phyloP scores from a whole-genome alignment of 208 protist species.

The Leishmania braziliensis region DNA sequence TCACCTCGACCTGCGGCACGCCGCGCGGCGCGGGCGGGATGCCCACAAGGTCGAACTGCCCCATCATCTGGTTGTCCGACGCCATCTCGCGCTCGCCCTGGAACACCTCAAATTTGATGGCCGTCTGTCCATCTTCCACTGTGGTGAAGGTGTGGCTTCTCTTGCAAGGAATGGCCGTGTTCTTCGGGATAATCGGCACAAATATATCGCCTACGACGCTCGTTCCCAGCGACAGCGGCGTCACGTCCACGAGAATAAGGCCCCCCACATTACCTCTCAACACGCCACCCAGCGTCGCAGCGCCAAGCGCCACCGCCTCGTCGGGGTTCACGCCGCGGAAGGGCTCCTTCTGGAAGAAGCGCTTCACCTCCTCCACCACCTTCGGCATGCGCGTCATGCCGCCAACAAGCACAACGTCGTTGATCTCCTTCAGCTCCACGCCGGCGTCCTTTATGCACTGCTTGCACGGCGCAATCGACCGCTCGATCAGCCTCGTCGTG shows the following conservation, averaged over 20 bases:
- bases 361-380: conserved; percentile 86
- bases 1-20: conserved; percentile 96
- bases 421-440: conserved; percentile 88
- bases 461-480: conserved; percentile 47
- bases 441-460: conserved; percentile 92
- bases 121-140: conserved; percentile 79
- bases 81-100: conserved; percentile 96
- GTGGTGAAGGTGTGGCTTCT: conserved; percentile 94
- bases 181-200: conserved; percentile 97
- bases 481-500: conserved; percentile 74
- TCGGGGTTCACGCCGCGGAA: conserved; percentile 99
- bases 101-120: conserved; percentile 93
- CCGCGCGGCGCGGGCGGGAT: conserved; percentile 93
- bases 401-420: conserved; percentile 97
- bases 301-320: conserved; percentile 99
- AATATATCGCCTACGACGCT: conserved; percentile 98
- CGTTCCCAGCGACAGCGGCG: conserved; percentile 98
- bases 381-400: conserved; percentile 98
- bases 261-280: conserved; percentile 92
- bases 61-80: conserved; percentile 94
- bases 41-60: conserved; percentile 94
- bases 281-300: conserved; percentile 98
- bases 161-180: conserved; percentile 99
- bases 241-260: conserved; percentile 98
- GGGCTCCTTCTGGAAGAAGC: conserved; percentile 95